These are phyloP conservation scores for Linum usitatissimum DNA, from an alignment of 345 rosid genomes.

Conservation along the genomic window DNA sequence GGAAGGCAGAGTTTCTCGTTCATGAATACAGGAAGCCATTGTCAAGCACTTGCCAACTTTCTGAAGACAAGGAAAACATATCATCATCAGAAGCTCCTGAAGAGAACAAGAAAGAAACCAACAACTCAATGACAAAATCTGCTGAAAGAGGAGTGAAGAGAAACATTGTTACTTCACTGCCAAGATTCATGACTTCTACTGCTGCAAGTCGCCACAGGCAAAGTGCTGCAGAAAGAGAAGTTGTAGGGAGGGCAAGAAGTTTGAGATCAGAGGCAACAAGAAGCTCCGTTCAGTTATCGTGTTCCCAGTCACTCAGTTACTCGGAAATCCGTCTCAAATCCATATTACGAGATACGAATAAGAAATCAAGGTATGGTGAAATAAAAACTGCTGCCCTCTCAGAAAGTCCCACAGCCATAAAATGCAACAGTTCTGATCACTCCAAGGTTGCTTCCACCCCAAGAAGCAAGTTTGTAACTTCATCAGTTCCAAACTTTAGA, in stretches of 20 bases:
- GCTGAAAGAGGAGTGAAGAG: constrained; percentile 26
- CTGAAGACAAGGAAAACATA: constrained; percentile 25
- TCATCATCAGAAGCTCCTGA: constrained; percentile 13
- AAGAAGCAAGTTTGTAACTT: constrained; percentile 46
- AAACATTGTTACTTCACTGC: constrained; percentile 22
- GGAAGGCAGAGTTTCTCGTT: constrained; percentile 39
- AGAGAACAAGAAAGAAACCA: constrained; percentile 21
- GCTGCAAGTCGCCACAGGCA: constrained; percentile 81
- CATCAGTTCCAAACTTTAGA: constrained; percentile 62
- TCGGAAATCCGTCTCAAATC: constrained; percentile 45
- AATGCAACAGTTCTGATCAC: constrained; percentile 19
- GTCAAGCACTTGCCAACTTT: constrained; percentile 18
- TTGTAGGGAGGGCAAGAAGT: constrained; percentile 27
- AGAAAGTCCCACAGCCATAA: constrained; percentile 44
- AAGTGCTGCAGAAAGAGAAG: constrained; percentile 43
- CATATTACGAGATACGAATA: constrained; percentile 32
- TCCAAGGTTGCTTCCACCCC: constrained; percentile 28
- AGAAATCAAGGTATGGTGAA: constrained; percentile 29
- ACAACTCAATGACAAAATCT: constrained; percentile 19
- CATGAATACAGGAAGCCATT: constrained; percentile 48
- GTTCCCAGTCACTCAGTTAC: constrained; percentile 52
- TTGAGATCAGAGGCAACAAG: constrained; percentile 30
- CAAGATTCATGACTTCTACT: constrained; percentile 82
- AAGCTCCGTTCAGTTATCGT: constrained; percentile 38
- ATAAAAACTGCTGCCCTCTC: constrained; percentile 18